phyloP scores from a whole-genome alignment of 805 yeast genomes.

The Cyberlindnera maclurae region DNA sequence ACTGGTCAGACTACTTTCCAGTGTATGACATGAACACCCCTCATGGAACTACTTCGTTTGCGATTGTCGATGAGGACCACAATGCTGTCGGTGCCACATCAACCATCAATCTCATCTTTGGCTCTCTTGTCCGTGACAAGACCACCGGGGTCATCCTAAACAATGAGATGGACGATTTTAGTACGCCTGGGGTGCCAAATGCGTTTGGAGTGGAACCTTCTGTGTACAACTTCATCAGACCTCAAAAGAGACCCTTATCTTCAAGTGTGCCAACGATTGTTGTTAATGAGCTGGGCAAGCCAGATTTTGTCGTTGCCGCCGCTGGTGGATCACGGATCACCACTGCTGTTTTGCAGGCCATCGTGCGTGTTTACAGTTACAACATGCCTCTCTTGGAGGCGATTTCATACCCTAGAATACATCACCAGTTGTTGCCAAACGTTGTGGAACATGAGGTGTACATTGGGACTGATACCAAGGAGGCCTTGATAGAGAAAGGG shows the following conservation, averaged over 20 bases:
- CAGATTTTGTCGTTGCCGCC: conserved; percentile 76
- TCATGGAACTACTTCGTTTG: conserved; percentile 86
- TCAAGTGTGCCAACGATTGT: conserved; percentile 76
- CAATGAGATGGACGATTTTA: conserved; percentile 93
- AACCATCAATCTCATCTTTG: conserved; percentile 79
- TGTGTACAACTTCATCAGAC: conserved; percentile 65
- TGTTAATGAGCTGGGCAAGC: conserved; percentile 36
- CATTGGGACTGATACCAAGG: conserved; percentile 34
- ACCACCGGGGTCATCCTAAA: conserved; percentile 77
- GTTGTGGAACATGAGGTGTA: conserved; percentile 52
- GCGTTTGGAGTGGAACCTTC: conserved; percentile 82
- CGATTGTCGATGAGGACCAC: conserved; percentile 64
- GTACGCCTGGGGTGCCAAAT: conserved; percentile 60
- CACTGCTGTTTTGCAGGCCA: conserved; percentile 76
- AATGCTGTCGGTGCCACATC: conserved; percentile 86
- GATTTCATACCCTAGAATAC: conserved; percentile 74
- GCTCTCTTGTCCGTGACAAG: conserved; percentile 76
- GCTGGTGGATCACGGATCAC: conserved; percentile 91
- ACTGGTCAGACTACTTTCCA: conserved; percentile 75
- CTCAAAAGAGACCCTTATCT: conserved; percentile 77
- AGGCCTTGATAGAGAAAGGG: conserved; percentile 37
- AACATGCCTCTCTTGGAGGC: conserved; percentile 55
- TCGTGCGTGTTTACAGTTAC: conserved; percentile 58
- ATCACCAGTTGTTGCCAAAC: conserved; percentile 85
- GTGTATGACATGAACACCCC: conserved; percentile 71